Evolutionary conservation across 2,329 filamentous ascomycete genomes (phyloP), one percentile per base, ranked within the genome.

Genomic region (Microsporum canis): DNA sequence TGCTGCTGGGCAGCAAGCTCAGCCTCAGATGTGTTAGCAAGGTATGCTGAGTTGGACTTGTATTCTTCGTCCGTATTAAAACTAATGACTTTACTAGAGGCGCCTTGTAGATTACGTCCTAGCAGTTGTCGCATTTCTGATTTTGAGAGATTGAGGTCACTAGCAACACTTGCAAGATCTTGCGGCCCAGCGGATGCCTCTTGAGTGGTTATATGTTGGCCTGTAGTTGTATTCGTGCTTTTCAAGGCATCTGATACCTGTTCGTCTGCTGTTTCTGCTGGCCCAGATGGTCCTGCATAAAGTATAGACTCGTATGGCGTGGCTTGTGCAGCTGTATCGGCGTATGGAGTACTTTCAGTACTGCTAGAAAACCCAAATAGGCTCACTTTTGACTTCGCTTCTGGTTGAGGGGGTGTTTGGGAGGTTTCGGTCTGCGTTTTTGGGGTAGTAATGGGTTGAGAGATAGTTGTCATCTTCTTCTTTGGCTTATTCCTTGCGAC

Each of bases 51-150:
- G 72, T 97, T 97, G 68, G 88, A 84, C 29, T 82, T 83, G 73
- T 97, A 97, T 76, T 96, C 91, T 62, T 79, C 77, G 71, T 95
- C 90, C 65, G 90, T 91, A 75, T 95, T 89, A 81, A 96, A 96
- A 69, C 88, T 91, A 65, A 91, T 81, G 41, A 96, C 81, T 49
- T 83, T 85, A n/a, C 83, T 79, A 2, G 79, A 79, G n/a, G 82
- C 65, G 57, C 61, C 61, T 51, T 78, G 74, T 17, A 38, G 34
- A 39, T 57, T 23, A 3, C 91, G 87, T 0, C 92, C 92, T 70
- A 97, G 92, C 2, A 97, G 83, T 70, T 95, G 91, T 47, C 92
- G 86, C 45, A 86, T 82, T 65, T 89, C 86, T 0, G 88, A 81
- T 3, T 85, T 83, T 2, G 89, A 88, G 12, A 96, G 83, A 65